Evolutionary conservation across 805 yeast species (phyloP), one percentile per base, ranked within the genome.

Genomic region (Candida sanyiensis): DNA sequence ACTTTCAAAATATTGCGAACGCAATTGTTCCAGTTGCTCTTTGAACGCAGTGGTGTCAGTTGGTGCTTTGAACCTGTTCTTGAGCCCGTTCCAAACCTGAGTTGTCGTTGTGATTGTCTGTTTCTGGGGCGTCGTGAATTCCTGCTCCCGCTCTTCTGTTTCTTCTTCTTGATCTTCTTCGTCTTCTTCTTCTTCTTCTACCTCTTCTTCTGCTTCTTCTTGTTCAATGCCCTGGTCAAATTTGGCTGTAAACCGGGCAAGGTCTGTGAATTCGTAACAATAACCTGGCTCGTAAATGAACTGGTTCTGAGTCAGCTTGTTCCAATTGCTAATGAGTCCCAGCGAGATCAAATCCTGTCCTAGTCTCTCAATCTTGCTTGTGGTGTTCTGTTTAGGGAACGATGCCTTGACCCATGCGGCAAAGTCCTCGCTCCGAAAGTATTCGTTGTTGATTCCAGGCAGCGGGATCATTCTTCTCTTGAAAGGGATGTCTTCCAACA

Each of bases 301-400:
- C 3, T 18, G 21, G 15, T 37, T 47, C 18, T 35, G 43, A 2
- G 35, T 42, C 12, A 45, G 34, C 37, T 46, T 52, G 31, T 54
- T 56, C 54, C 57, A 58, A 16, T 51, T 51, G 10, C 42, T 40
- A 7, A 62, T 50, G n/a, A 61, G 28, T 0, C 52, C 52, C 5
- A 50, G 19, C 7, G 39, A 40, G 3, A 61, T 29, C 33, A 61
- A 29, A 18, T 44, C 45, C 38, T 63, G 66, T 1, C 66, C 66
- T 20, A 63, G 43, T 24, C 56, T 50, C 37, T 63, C 63, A n/a
- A 57, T 27, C 25, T 59, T 58, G 12, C 42, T 50, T 4, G 53
- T 44, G 0, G 66, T 46, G 33, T 59, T 63, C 24, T 61, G 44
- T 17, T 47, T 47, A 3, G 45, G 33, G 20, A 49, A 47, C 22